Evolutionary conservation across 1,284 basidiomycete genomes (phyloP).

Genomic region (Leccinum huronense): DNA sequence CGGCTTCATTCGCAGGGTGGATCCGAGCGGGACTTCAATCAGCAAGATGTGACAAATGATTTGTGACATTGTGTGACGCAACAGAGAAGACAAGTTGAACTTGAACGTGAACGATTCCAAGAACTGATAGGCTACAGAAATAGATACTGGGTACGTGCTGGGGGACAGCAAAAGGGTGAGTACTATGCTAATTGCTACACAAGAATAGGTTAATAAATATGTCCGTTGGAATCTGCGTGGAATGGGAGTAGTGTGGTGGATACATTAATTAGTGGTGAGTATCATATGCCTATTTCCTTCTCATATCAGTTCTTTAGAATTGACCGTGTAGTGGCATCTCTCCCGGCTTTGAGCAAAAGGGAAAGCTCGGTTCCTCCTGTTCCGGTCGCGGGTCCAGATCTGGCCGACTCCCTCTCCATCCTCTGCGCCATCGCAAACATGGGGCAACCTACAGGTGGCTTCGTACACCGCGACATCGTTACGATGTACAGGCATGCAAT

Average conservation of each 20-base stretch:
- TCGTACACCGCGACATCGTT: constrained; percentile 61
- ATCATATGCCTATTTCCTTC: neutral
- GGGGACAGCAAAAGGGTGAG: constrained; percentile 16
- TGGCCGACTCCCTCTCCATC: constrained; percentile 43
- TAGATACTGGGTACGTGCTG: constrained; percentile 13
- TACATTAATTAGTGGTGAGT: constrained; percentile 19
- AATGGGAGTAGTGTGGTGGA: constrained; percentile 6
- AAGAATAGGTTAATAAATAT: constrained; percentile 32
- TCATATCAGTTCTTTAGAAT: constrained; percentile 37
- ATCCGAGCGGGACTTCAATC: neutral
- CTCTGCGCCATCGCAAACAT: constrained; percentile 53
- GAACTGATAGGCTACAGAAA: constrained; percentile 24
- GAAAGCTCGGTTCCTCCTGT: constrained; percentile 88
- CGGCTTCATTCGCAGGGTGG: neutral
- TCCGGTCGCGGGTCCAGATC: constrained; percentile 59
- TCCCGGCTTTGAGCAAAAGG: constrained; percentile 78
- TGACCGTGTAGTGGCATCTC: constrained; percentile 82
- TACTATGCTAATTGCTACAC: constrained; percentile 32
- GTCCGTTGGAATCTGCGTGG: constrained; percentile 4
- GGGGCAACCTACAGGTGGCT: constrained; percentile 48
- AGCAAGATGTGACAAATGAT: neutral
- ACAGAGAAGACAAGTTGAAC: neutral
- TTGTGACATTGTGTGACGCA: neutral
- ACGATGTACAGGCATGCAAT: constrained; percentile 87
- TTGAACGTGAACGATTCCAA: neutral